Conservation (phyloP, 306 rosid genomes). For the Ochetophila trinervis region DNA sequence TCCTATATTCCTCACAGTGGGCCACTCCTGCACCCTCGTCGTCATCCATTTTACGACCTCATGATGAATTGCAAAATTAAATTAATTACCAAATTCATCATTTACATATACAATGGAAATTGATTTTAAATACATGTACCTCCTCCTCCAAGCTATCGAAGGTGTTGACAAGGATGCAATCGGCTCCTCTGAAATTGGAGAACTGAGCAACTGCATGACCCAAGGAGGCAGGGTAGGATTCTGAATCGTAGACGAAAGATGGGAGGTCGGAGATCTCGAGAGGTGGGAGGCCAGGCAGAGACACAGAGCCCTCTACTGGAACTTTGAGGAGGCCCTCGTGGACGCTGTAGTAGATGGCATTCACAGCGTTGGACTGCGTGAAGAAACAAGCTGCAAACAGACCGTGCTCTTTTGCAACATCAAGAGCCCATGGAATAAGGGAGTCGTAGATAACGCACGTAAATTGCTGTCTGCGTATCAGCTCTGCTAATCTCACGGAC, state of each 20-base stretch:
- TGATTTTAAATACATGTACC: conserved; percentile 5
- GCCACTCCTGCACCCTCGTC: conserved; percentile 9
- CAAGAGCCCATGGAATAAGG: conserved; percentile 26
- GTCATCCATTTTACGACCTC: conserved; percentile 19
- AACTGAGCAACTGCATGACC: background rate
- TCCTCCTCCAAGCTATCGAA: conserved; percentile 21
- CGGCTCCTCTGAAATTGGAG: conserved; percentile 12
- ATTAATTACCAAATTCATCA: no score
- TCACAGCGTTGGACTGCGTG: conserved; percentile 23
- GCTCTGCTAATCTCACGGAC: background rate
- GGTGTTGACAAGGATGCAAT: conserved; percentile 25
- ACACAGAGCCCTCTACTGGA: background rate
- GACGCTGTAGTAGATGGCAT: background rate
- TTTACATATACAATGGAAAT: no score
- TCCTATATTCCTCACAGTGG: conserved; percentile 17
- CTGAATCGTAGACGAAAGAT: conserved; percentile 14
- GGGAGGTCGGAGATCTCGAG: conserved; percentile 23
- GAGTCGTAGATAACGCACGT: conserved; percentile 24
- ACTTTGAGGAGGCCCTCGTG: background rate
- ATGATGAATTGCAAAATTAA: no score
- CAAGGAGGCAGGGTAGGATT: background rate
- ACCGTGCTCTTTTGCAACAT: conserved; percentile 21
- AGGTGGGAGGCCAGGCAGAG: conserved; percentile 9
- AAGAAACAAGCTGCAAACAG: conserved; percentile 28
- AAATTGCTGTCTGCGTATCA: background rate